These are phyloP conservation scores for Saksenaea oblongispora DNA, from an alignment of 371 early-diverging fungal genomes.

Conservation along the genomic window DNA sequence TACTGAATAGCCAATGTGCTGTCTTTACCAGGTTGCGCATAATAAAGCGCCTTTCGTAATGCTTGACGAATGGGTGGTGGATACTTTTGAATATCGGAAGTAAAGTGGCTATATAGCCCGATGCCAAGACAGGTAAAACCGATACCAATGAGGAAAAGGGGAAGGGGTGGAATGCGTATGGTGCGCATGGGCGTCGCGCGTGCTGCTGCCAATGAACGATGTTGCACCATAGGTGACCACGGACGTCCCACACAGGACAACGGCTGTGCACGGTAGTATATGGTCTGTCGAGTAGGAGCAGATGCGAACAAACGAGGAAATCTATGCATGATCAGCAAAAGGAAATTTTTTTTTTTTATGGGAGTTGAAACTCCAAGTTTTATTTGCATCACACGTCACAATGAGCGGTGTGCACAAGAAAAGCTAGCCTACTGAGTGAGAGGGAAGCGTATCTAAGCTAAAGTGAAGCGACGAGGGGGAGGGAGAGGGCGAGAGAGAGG, in stretches of 20 bases:
- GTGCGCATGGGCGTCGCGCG: constrained; percentile 7
- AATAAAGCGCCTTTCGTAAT: constrained; percentile 63
- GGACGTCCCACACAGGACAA: background rate
- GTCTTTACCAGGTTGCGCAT: constrained; percentile 55
- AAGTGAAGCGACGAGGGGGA: too few species aligned
- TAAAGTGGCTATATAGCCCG: constrained; percentile 57
- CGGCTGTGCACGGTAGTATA: background rate
- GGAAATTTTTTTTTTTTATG: too few species aligned
- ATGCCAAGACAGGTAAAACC: constrained; percentile 46
- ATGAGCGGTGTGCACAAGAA: too few species aligned
- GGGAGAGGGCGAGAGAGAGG: too few species aligned
- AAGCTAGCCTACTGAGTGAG: too few species aligned
- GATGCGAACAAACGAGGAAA: background rate
- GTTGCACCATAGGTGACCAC: background rate
- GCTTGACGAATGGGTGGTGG: constrained; percentile 57
- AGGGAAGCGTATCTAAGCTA: too few species aligned
- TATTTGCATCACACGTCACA: too few species aligned
- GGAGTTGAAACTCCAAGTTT: too few species aligned
- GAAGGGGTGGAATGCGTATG: constrained; percentile 35
- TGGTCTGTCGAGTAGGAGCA: background rate
- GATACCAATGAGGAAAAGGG: constrained; percentile 39
- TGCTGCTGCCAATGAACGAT: background rate
- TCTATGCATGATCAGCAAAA: background rate
- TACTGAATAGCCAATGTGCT: constrained; percentile 46
- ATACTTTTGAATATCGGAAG: constrained; percentile 60